Evolutionary conservation across 305 asterid genomes (phyloP), one percentile per base, ranked within the genome.

Genomic region (Rubia peregrina): DNA sequence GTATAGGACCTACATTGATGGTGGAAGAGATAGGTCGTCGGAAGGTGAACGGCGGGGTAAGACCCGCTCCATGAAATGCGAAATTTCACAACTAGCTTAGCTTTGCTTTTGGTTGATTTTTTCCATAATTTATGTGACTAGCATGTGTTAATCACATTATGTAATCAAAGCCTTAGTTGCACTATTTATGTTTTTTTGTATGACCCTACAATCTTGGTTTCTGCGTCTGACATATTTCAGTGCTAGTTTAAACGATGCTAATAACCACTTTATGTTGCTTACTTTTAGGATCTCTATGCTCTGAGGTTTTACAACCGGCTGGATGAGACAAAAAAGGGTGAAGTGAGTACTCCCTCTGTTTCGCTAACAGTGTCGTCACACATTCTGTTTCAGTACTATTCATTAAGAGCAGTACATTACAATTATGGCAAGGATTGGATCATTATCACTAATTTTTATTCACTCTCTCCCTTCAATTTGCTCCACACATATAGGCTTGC

Each of bases 311-410:
- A 78, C 85, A 91, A 86, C 80, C 96, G 97, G 67, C 77, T 88
- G 93, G 97, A 94, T 74, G 96, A 91, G 83, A 78, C 85, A 21
- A 91, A 83, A 80, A 91, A 83, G 82, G 99, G 99, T 68, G 97
- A 94, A 79, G 99, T 94, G 87, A 88, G 96, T 83, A 71, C 67
- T 53, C 60, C 59, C 4, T 53, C 60, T 7, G 5, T 7, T n/a
- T 53, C 26, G 19, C 10, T 53, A n/a, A 53, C 11, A 17, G 56
- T 49, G 56, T 49, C 40, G 56, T 49, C 40, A 36, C 40, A n/a
- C 60, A 17, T 53, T 53, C 24, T 14, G 14, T n/a, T 53, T n/a
- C 60, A 8, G 60, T 53, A 53, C 0, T 36, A 36, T 36, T 36
- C 40, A 36, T 36, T 36, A 36, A 36, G 40, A 36, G 40, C 40